Conservation (phyloP, 345 rosid genomes). For the Hibiscus trionum region DNA sequence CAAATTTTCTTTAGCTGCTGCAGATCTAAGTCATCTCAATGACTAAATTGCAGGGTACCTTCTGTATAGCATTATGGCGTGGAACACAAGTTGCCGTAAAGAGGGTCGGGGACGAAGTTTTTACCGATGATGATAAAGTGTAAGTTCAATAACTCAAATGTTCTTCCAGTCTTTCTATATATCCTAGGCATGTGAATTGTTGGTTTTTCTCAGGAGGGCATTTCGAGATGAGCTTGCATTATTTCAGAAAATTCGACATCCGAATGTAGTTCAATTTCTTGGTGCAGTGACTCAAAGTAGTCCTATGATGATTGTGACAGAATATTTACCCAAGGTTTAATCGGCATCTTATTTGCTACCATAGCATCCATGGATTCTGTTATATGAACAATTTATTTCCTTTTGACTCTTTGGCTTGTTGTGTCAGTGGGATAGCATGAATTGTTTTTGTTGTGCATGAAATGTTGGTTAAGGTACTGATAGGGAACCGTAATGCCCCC, state of each 20-base stretch:
- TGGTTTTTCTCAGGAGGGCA: conserved; percentile 44
- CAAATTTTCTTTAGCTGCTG: background rate
- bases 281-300: conserved; percentile 98
- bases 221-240: conserved; percentile 91
- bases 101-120: conserved; percentile 63
- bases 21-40: conserved; percentile 1
- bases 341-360: conserved; percentile 5
- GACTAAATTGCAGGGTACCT: conserved; percentile 62
- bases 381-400: background rate
- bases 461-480: background rate
- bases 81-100: conserved; percentile 92
- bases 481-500: background rate
- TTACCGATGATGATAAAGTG: conserved; percentile 80
- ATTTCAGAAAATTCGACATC: conserved; percentile 91
- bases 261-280: conserved; percentile 92
- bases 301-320: conserved; percentile 98
- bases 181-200: background rate
- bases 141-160: conserved; percentile 26
- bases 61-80: conserved; percentile 72
- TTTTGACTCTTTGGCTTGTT: background rate
- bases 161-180: background rate
- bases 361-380: background rate
- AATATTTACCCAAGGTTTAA: conserved; percentile 75
- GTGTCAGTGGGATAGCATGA: background rate
- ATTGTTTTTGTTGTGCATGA: background rate